Percentiles rank a stretch among this genome's conserved stretches.
These are phyloP conservation scores for Scleroderma citrinum DNA, from an alignment of 768 basidiomycete species.

Conservation along the genomic window DNA sequence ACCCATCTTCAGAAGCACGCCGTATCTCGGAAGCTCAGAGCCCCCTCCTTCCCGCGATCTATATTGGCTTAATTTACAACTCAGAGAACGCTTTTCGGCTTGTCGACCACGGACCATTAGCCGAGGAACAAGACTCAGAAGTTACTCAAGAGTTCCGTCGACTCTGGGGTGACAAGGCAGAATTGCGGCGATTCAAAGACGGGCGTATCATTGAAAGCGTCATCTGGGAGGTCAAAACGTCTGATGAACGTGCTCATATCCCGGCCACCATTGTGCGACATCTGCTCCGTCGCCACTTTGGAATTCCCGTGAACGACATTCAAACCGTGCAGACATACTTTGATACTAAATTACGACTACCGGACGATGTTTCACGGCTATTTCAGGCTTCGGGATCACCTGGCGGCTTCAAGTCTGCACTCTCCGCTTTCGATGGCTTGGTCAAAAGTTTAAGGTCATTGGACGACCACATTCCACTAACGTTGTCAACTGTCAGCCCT, in stretches of 20 bases:
- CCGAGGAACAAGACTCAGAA: conserved; percentile 50
- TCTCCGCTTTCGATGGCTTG: conserved; percentile 74
- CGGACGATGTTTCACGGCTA: conserved; percentile 43
- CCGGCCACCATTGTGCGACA: conserved; percentile 70
- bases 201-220: conserved; percentile 89
- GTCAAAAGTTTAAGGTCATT: conserved; percentile 71
- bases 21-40: conserved; percentile 52
- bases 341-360: conserved; percentile 54
- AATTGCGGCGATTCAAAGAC: conserved; percentile 93
- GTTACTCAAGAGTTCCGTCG: conserved; percentile 60
- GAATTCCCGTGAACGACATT: conserved; percentile 46
- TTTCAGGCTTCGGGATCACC: conserved; percentile 30
- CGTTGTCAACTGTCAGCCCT: conserved; percentile 71
- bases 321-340: conserved; percentile 55
- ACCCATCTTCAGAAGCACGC: conserved; percentile 40
- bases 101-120: conserved; percentile 88
- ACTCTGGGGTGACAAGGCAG: conserved; percentile 90
- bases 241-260: conserved; percentile 75
- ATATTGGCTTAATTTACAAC: conserved; percentile 74
- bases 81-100: conserved; percentile 70
- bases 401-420: conserved; percentile 65
- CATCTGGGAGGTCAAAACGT: conserved; percentile 87
- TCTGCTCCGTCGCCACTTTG: conserved; percentile 72
- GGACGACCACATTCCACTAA: conserved; percentile 67
- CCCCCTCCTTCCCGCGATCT: conserved; percentile 42